Conservation (phyloP, 164 flowering plant species). For the Brasenia schreberi region DNA sequence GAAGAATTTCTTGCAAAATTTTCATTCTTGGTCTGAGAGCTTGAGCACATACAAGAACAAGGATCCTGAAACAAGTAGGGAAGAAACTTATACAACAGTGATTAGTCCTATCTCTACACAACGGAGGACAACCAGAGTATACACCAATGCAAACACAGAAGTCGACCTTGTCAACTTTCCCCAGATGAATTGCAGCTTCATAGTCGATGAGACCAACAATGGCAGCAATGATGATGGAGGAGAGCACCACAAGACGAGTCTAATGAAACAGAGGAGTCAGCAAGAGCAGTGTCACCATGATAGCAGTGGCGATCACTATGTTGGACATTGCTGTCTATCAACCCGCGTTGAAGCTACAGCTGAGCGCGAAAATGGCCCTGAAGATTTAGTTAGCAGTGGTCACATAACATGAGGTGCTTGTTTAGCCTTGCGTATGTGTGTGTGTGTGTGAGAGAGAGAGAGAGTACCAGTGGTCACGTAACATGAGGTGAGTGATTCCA, state of each 20-base stretch:
- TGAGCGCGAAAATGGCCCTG: constrained; percentile 86
- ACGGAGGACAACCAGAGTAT: constrained; percentile 44
- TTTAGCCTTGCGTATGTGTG: too few relatives aligned
- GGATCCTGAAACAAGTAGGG: too few relatives aligned
- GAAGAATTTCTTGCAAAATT: too few relatives aligned
- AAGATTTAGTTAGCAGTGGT: constrained; percentile 1
- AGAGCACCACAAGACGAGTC: constrained; percentile 82
- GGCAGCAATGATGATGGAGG: constrained; percentile 71
- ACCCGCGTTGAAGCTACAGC: constrained; percentile 85
- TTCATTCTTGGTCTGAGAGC: too few relatives aligned
- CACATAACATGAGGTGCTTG: too few relatives aligned
- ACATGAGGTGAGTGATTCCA: constrained; percentile 74
- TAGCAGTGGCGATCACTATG: constrained; percentile 48
- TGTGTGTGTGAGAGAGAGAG: neutral
- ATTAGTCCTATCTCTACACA: constrained; percentile 72
- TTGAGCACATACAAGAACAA: too few relatives aligned
- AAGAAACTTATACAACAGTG: constrained; percentile 27
- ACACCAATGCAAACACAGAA: constrained; percentile 65
- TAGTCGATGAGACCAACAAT: constrained; percentile 79
- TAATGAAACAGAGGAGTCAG: constrained; percentile 68
- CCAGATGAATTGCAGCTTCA: constrained; percentile 36
- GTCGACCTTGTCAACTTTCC: constrained; percentile 72
- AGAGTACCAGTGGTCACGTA: constrained; percentile 69
- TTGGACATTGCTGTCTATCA: constrained; percentile 61
- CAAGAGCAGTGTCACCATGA: constrained; percentile 60